Evolutionary conservation across 129 eudicot species (phyloP).

Genomic region (Erigeron canadensis): DNA sequence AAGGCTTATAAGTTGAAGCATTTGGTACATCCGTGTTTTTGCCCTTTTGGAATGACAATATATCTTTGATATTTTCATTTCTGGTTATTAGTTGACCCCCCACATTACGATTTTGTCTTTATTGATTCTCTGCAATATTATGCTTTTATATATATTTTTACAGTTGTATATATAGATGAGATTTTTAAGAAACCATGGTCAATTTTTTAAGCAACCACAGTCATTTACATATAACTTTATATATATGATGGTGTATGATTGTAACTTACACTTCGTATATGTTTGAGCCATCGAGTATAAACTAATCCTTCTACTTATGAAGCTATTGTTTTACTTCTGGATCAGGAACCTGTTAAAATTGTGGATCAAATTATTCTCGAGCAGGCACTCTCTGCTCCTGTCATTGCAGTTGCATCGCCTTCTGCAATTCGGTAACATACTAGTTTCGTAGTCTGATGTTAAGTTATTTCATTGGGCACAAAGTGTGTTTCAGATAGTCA

Average conservation of each 20-base stretch:
- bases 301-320: neutral
- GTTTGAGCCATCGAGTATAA: neutral
- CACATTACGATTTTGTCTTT: slow-evolving; percentile 1
- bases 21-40: slow-evolving; percentile 10
- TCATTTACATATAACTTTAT: slow-evolving; percentile 5
- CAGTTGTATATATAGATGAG: slow-evolving; percentile 11
- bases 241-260: neutral
- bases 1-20: neutral
- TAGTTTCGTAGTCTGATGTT: slow-evolving; percentile 17
- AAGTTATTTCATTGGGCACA: neutral
- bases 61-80: neutral
- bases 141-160: neutral
- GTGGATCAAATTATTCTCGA: slow-evolving; percentile 60
- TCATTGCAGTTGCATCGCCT: slow-evolving; percentile 93
- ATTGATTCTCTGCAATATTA: slow-evolving; percentile 5
- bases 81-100: slow-evolving; percentile 1
- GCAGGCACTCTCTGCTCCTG: slow-evolving; percentile 77
- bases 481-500: slow-evolving; percentile 11
- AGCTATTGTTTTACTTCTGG: slow-evolving; percentile 1
- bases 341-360: slow-evolving; percentile 62
- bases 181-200: too few species aligned
- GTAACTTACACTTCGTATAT: neutral
- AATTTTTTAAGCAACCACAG: neutral
- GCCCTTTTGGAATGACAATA: neutral
- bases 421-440: slow-evolving; percentile 76